These are phyloP conservation scores for Vaccinium corymbosum DNA, from an alignment of 148 eudicot genomes.

Conservation along the genomic window DNA sequence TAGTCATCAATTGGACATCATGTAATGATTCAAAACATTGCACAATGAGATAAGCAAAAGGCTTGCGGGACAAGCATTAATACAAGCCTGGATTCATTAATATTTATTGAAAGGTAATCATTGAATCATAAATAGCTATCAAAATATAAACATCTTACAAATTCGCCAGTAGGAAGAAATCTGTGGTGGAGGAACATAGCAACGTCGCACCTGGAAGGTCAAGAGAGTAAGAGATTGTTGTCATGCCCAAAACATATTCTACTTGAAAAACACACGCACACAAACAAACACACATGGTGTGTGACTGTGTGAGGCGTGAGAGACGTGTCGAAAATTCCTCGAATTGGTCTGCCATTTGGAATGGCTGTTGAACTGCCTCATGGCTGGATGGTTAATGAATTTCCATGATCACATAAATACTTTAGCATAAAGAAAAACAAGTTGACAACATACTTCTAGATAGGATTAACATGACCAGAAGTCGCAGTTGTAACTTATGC, in stretches of 20 bases:
- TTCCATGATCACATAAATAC: background rate
- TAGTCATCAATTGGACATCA: background rate
- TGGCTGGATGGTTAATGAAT: background rate
- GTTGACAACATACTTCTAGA: background rate
- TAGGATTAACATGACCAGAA: no score
- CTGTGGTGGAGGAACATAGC: constrained; percentile 64
- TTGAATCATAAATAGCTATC: background rate
- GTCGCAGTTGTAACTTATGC: background rate
- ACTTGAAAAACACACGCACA: background rate
- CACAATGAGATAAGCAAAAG: background rate
- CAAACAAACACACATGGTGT: background rate
- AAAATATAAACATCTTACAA: constrained; percentile 46
- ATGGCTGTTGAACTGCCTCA: background rate
- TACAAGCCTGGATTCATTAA: background rate
- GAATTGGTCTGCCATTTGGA: background rate
- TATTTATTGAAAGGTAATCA: background rate
- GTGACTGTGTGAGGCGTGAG: background rate
- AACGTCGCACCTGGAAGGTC: constrained; percentile 76
- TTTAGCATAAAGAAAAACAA: background rate
- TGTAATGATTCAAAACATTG: no score
- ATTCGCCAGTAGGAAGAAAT: constrained; percentile 56
- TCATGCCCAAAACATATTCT: background rate
- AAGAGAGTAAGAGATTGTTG: constrained; percentile 3
- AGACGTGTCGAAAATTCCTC: background rate
- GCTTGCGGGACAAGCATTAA: background rate